Evolutionary conservation across 2,329 filamentous ascomycete species (phyloP).

Genomic region (Talaromyces sp.): DNA sequence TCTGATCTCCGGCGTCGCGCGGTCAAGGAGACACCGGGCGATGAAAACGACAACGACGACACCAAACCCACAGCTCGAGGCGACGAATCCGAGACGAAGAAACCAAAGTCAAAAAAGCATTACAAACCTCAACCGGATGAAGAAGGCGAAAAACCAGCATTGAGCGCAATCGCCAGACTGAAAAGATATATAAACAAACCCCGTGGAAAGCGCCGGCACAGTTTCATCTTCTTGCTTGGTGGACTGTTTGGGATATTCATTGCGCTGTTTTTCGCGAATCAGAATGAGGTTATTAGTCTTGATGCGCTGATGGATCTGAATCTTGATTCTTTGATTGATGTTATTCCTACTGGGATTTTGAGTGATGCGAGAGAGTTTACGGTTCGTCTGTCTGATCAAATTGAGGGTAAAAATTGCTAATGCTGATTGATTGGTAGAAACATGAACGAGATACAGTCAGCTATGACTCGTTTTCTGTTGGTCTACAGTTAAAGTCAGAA

Average conservation of each 20-base stretch:
- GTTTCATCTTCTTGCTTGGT: constrained; percentile 82
- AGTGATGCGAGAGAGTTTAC: constrained; percentile 83
- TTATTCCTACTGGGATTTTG: constrained; percentile 79
- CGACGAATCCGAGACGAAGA: constrained; percentile 16
- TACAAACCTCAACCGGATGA: not conserved
- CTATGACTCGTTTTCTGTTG: constrained; percentile 92
- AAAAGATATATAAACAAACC: constrained; percentile 29
- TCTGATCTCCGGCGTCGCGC: constrained; percentile 45
- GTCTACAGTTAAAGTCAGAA: constrained; percentile 75
- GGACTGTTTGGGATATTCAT: constrained; percentile 86
- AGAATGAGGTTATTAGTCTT: constrained; percentile 84
- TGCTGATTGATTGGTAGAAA: constrained; percentile 50
- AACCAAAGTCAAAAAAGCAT: not conserved
- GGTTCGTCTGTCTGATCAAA: constrained; percentile 50
- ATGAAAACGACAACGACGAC: constrained; percentile 22
- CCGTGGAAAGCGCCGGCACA: constrained; percentile 68
- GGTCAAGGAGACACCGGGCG: constrained; percentile 32
- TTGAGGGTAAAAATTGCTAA: constrained; percentile 14
- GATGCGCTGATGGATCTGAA: constrained; percentile 69
- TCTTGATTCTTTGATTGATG: constrained; percentile 82
- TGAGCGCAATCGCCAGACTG: constrained; percentile 30
- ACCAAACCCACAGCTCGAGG: not conserved
- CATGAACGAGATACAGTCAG: constrained; percentile 83
- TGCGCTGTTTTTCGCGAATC: constrained; percentile 85
- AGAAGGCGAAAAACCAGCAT: constrained; percentile 31